Evolutionary conservation across 345 rosid genomes (phyloP), one percentile per base, ranked within the genome.

Genomic region (Microthlaspi erraticum): DNA sequence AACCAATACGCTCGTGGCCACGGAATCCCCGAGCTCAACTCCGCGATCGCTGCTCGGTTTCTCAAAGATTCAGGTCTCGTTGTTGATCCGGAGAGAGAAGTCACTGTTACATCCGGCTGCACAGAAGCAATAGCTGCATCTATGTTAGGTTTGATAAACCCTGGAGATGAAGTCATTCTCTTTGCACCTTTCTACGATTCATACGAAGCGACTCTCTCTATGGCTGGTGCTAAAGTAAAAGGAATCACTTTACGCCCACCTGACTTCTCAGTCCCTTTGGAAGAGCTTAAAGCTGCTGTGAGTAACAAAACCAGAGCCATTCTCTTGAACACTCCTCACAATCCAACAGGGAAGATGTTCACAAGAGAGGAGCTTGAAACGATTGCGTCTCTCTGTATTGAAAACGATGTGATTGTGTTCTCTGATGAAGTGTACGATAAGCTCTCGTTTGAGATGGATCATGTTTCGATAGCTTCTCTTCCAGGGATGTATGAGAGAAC

Each of bases 291-390:
- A 79, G 86, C 96, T 11, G 64, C 77, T 1, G 82, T 94, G 56
- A 74, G 88, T 5, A 92, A 79, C 67, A 79, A 87, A 32, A 94
- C 98, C 16, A 84, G 91, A 70, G 98, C 98, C 5, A 79, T 94
- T 57, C 89, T 94, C 31, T 73, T 94, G 51, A 94, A 94, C 82
- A 84, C 91, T 42, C 99, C 97, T 3, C 98, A 94, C 70, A 92
- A 94, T 63, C 98, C 97, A 7, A 94, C 98, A 0, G 98, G 98
- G 39, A 94, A 94, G 74, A 94, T 94, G 98, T 94, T 92, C 76
- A 84, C 92, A 0, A 69, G 75, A 71, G 91, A 83, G 38, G 99
- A 94, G 76, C 93, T 92, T 3, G 58, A 78, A 62, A 57, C 58
- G 10, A 91, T 94, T 49, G 88, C 93, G 10, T 82, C 89, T 14